These are phyloP conservation scores for Graphilbum fragrans DNA, from an alignment of 2,329 filamentous ascomycete species.

Conservation along the genomic window DNA sequence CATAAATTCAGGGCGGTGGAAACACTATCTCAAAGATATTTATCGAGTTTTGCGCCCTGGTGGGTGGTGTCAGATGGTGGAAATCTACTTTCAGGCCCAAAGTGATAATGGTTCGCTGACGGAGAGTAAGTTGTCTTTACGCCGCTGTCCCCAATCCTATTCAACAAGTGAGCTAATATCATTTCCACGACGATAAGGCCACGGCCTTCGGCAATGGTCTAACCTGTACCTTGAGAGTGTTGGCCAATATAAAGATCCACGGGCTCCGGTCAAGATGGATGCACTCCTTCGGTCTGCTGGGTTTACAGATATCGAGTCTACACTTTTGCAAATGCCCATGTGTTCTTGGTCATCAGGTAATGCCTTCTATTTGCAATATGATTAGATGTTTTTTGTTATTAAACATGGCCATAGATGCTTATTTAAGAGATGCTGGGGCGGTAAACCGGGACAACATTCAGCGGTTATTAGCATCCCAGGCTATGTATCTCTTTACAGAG, in stretches of 20 bases:
- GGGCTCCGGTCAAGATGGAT: constrained; percentile 49
- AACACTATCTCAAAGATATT: constrained; percentile 64
- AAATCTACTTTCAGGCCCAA: constrained; percentile 75
- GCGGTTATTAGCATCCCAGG: constrained; percentile 39
- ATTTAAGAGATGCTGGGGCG: constrained; percentile 38
- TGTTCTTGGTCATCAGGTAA: constrained; percentile 58
- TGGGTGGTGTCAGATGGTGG: constrained; percentile 83
- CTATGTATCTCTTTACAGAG: constrained; percentile 43
- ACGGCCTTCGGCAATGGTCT: constrained; percentile 59
- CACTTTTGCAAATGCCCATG: constrained; percentile 54
- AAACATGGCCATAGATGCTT: constrained; percentile 25
- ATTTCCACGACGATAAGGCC: constrained; percentile 24
- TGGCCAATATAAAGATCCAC: constrained; percentile 52
- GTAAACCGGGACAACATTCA: constrained; percentile 43
- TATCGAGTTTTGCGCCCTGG: constrained; percentile 57
- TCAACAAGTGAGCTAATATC: too few relatives aligned
- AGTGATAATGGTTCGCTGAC: constrained; percentile 73
- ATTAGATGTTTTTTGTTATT: neutral
- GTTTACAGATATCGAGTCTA: constrained; percentile 54
- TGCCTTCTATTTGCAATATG: neutral
- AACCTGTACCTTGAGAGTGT: constrained; percentile 49
- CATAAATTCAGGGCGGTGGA: constrained; percentile 63
- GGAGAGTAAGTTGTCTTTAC: constrained; percentile 30
- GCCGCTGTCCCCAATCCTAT: too few relatives aligned
- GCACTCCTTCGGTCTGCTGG: constrained; percentile 47